Conservation (phyloP, 2,329 filamentous ascomycete genomes). For the Aspergillus sp. region DNA sequence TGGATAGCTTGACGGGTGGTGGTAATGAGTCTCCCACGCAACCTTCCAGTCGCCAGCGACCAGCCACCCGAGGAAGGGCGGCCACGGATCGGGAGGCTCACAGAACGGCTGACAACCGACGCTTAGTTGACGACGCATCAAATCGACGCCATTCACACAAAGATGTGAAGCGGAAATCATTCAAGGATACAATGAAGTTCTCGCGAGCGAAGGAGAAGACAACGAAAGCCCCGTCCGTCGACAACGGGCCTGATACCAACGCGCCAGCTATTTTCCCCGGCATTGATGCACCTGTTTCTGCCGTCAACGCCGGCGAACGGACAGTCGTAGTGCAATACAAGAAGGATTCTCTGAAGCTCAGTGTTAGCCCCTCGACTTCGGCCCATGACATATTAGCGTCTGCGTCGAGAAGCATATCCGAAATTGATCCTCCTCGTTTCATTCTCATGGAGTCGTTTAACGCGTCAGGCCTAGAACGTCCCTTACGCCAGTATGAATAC, state of each 20-base stretch:
- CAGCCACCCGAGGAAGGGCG: slow-evolving; percentile 13
- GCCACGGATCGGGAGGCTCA: slow-evolving; percentile 10
- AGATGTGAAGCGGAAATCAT: slow-evolving; percentile 28
- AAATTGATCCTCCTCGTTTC: slow-evolving; percentile 63
- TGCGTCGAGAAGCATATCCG: slow-evolving; percentile 61
- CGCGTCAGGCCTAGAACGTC: slow-evolving; percentile 75
- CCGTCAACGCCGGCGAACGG: slow-evolving; percentile 75
- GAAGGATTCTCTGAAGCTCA: slow-evolving; percentile 67
- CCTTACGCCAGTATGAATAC: slow-evolving; percentile 80
- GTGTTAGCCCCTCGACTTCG: slow-evolving; percentile 72
- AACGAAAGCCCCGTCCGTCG: background rate
- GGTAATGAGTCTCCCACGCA: slow-evolving; percentile 4
- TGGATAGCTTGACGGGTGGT: slow-evolving; percentile 35
- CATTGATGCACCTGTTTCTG: slow-evolving; percentile 75
- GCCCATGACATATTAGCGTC: slow-evolving; percentile 70
- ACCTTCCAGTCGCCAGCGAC: slow-evolving; percentile 8
- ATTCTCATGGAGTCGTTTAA: slow-evolving; percentile 77
- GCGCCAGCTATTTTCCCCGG: slow-evolving; percentile 45
- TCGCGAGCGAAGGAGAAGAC: slow-evolving; percentile 17
- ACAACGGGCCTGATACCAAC: slow-evolving; percentile 11
- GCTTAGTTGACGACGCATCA: background rate
- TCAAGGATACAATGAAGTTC: slow-evolving; percentile 30
- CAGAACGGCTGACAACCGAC: background rate
- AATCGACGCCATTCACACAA: slow-evolving; percentile 12
- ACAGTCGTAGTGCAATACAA: slow-evolving; percentile 72